A percentile compares a stretch with the other conserved stretches of the same genome.
Evolutionary conservation across 768 basidiomycete genomes (phyloP).

Genomic region (Amanita thiersii): DNA sequence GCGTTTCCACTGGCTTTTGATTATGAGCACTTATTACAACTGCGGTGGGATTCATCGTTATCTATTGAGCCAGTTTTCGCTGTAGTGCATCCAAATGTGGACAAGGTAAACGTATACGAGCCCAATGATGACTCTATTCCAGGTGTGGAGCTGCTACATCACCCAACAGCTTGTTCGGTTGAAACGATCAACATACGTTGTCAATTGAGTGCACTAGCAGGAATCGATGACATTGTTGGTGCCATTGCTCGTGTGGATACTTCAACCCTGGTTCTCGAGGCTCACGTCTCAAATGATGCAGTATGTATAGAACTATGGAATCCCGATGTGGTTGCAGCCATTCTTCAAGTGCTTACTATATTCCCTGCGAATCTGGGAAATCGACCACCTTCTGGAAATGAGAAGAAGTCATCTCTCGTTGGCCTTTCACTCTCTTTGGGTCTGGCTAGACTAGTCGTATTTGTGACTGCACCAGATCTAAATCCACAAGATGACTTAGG

Average conservation of each 20-base stretch:
- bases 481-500: slow-evolving; percentile 62
- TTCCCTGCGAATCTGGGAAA: slow-evolving; percentile 30
- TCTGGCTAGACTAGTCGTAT: slow-evolving; percentile 52
- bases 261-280: slow-evolving; percentile 33
- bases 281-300: slow-evolving; percentile 45
- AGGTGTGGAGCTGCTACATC: slow-evolving; percentile 31
- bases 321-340: slow-evolving; percentile 42
- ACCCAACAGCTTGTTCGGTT: slow-evolving; percentile 47
- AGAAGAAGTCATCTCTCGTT: slow-evolving; percentile 13
- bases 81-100: slow-evolving; percentile 34
- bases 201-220: slow-evolving; percentile 37
- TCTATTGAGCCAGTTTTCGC: slow-evolving; percentile 45
- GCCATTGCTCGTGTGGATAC: slow-evolving; percentile 32
- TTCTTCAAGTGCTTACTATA: slow-evolving; percentile 25
- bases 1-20: slow-evolving; percentile 15
- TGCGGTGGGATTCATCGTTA: slow-evolving; percentile 33
- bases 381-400: slow-evolving; percentile 10
- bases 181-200: slow-evolving; percentile 46
- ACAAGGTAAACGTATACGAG: neutral
- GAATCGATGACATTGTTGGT: slow-evolving; percentile 37
- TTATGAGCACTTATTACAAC: slow-evolving; percentile 32
- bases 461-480: slow-evolving; percentile 73
- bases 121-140: slow-evolving; percentile 14
- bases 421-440: slow-evolving; percentile 53
- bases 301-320: slow-evolving; percentile 66